Conservation (phyloP, 306 rosid genomes). For the Inga leiocalycina region DNA sequence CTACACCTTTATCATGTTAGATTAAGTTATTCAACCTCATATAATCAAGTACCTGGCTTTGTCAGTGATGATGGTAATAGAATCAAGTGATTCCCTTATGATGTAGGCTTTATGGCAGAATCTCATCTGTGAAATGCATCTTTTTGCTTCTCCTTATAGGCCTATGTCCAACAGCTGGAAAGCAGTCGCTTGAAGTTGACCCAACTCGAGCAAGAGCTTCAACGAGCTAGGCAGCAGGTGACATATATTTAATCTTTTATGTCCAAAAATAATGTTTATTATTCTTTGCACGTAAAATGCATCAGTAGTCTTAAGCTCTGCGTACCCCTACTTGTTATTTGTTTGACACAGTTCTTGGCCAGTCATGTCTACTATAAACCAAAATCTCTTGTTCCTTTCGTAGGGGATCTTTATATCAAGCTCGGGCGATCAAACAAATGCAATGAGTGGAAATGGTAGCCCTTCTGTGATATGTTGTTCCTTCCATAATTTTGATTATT, state of each 20-base stretch:
- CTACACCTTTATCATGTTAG: background rate
- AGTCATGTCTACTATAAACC: constrained; percentile 20
- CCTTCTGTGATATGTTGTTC: constrained; percentile 27
- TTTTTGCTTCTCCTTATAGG: constrained; percentile 48
- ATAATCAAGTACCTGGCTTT: background rate
- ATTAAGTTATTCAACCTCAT: background rate
- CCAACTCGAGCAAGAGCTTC: constrained; percentile 98
- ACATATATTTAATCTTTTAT: constrained; percentile 13
- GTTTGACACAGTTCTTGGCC: constrained; percentile 7
- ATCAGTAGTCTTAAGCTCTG: background rate
- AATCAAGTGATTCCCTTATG: constrained; percentile 19
- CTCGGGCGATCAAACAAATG: constrained; percentile 85
- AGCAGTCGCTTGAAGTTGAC: constrained; percentile 95
- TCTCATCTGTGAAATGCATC: constrained; percentile 17
- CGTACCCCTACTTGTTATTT: constrained; percentile 7
- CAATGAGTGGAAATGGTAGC: constrained; percentile 95
- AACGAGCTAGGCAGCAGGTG: constrained; percentile 98
- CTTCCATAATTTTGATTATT: constrained; percentile 24
- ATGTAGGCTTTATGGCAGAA: constrained; percentile 16
- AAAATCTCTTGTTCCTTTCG: constrained; percentile 28
- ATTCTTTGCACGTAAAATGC: constrained; percentile 9
- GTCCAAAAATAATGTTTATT: background rate
- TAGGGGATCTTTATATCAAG: constrained; percentile 95
- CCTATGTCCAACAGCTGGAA: constrained; percentile 95
- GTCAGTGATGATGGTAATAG: background rate